A percentile compares a stretch with the other conserved stretches of the same genome.
Conservation (phyloP, 1,139 yeast species). For the Meyerozyma sp. region DNA sequence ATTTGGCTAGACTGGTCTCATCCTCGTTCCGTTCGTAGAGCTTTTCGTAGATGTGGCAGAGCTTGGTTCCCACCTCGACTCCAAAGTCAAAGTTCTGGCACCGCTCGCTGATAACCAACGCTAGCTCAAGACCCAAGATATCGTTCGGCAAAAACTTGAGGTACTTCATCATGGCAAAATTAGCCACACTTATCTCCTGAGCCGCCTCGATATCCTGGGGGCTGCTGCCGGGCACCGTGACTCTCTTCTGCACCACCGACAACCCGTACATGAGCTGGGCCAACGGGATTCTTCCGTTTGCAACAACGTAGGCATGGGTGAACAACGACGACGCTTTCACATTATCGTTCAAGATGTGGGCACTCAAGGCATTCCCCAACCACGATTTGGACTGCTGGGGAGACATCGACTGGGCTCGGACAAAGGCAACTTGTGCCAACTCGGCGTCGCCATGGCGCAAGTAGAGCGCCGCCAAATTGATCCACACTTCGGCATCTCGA, state of each 20-base stretch:
- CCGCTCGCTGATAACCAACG: slow-evolving; percentile 63
- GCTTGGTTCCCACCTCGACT: slow-evolving; percentile 36
- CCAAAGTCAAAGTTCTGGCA: slow-evolving; percentile 58
- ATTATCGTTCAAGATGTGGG: slow-evolving; percentile 53
- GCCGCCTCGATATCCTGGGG: slow-evolving; percentile 52
- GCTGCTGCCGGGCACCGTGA: slow-evolving; percentile 32
- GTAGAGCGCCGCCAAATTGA: slow-evolving; percentile 75
- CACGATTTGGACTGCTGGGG: slow-evolving; percentile 79
- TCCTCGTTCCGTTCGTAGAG: slow-evolving; percentile 56
- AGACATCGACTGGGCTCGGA: slow-evolving; percentile 72
- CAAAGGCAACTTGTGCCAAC: slow-evolving; percentile 69
- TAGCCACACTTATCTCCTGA: slow-evolving; percentile 63
- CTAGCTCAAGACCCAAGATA: slow-evolving; percentile 54
- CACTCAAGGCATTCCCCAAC: slow-evolving; percentile 78
- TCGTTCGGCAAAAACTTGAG: slow-evolving; percentile 64
- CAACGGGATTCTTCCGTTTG: slow-evolving; percentile 68
- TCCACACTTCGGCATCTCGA: slow-evolving; percentile 70
- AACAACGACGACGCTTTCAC: slow-evolving; percentile 51
- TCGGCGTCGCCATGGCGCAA: slow-evolving; percentile 62
- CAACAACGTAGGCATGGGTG: slow-evolving; percentile 71
- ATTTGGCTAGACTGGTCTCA: slow-evolving; percentile 41
- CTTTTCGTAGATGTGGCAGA: slow-evolving; percentile 49
- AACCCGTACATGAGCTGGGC: slow-evolving; percentile 71
- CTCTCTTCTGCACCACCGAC: slow-evolving; percentile 43
- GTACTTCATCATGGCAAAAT: slow-evolving; percentile 68